Evolutionary conservation across 345 rosid genomes (phyloP), one percentile per base, ranked within the genome.

Genomic region (Tarenaya hassleriana): DNA sequence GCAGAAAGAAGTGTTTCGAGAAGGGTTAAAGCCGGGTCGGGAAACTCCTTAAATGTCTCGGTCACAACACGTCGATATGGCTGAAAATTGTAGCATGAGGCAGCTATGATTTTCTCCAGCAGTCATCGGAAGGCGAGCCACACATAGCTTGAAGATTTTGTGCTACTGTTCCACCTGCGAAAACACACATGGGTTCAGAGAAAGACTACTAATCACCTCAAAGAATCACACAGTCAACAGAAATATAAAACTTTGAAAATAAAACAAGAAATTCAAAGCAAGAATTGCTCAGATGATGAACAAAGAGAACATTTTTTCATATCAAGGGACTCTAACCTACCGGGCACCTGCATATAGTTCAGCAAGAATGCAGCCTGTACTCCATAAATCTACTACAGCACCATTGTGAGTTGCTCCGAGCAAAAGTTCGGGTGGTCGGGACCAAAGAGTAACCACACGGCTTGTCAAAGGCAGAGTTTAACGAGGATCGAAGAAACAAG

Each of bases 341-440:
- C 95, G 34, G 95, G 95, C 95, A 85, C 82, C 95, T 3, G 89
- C 82, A 65, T 85, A 85, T 41, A 85, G 39, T 58, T 85, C 95
- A 20, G 95, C 86, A 58, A 82, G 82, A 69, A 85, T 85, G 76
- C 95, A 85, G 50, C 95, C 95, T 11, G 87, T 65, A 62, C 95
- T 85, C 95, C 95, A 85, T 39, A 82, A 75, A 67, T 85, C 95
- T 45, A 85, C 89, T 61, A 89, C 81, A 52, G 74, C 73, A 21
- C 81, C 76, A 54, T 85, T 82, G 67, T 61, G 74, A 12, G 82
- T 85, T 48, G 95, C 95, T 34, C 95, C 95, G 46, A 85, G 82
- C 31, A 85, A 62, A 60, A 85, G 89, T 75, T 85, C 94, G 1
- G 89, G 94, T 19, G 94, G 89, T 34, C 94, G 78, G 61, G 82